A percentile compares a stretch with the other conserved stretches of the same genome.
Conservation (phyloP, 306 rosid species). For the Malus sylvestris region DNA sequence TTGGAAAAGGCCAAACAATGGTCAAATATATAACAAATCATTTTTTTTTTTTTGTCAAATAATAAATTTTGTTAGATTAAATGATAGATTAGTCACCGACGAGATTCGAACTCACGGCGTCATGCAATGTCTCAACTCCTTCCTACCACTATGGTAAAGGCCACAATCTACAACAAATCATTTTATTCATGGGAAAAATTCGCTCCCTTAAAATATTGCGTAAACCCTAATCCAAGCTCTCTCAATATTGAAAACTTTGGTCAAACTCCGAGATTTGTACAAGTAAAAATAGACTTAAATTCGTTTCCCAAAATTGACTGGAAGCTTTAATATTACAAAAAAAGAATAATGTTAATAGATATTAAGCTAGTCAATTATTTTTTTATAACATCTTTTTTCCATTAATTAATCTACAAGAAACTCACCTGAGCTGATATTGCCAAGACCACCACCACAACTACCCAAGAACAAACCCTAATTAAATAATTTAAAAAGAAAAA, state of each 20-base stretch:
- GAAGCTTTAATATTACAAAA: neutral
- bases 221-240: neutral
- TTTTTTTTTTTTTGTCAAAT: too few species aligned
- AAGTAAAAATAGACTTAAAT: neutral
- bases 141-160: neutral
- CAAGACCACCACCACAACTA: constrained; percentile 52
- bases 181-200: neutral
- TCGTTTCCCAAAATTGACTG: constrained; percentile 25
- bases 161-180: neutral
- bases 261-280: constrained; percentile 19
- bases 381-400: neutral
- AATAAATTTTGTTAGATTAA: too few species aligned
- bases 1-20: constrained; percentile 20
- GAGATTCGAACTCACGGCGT: too few species aligned
- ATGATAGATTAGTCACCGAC: too few species aligned
- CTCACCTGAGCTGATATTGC: constrained; percentile 73
- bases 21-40: neutral
- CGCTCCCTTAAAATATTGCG: neutral
- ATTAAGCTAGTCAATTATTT: neutral
- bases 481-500: neutral
- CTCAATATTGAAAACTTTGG: neutral
- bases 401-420: neutral
- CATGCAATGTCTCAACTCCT: too few species aligned
- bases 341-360: neutral
- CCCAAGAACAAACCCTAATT: constrained; percentile 66